Conservation (phyloP, 2,329 filamentous ascomycete species). For the Dothistroma septosporum region DNA sequence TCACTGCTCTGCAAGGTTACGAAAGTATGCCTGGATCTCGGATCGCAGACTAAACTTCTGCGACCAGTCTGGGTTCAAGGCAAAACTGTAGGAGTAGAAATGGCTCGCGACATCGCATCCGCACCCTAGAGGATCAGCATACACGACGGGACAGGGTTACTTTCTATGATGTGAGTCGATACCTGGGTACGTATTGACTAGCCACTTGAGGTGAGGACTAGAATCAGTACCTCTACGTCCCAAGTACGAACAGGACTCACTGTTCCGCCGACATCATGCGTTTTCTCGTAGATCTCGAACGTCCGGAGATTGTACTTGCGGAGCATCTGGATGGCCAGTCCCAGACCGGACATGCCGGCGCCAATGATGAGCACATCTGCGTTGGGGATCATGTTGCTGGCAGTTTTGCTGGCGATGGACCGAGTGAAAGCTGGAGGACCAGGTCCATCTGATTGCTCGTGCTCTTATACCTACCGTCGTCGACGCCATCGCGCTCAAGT, state of each 20-base stretch:
- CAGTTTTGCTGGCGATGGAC: neutral
- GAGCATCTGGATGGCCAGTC: slow-evolving; percentile 45
- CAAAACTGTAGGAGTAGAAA: slow-evolving; percentile 34
- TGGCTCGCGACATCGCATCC: slow-evolving; percentile 37
- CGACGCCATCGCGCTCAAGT: neutral
- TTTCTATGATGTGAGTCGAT: neutral
- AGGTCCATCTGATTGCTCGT: neutral
- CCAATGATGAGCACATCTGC: slow-evolving; percentile 49
- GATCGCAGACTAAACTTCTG: slow-evolving; percentile 27
- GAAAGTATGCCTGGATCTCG: slow-evolving; percentile 32
- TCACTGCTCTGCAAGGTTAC: slow-evolving; percentile 20
- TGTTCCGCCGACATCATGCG: slow-evolving; percentile 37
- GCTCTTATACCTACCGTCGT: neutral
- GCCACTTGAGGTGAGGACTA: neutral
- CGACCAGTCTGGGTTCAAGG: slow-evolving; percentile 32
- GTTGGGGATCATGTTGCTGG: slow-evolving; percentile 37
- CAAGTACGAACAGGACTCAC: too few relatives aligned
- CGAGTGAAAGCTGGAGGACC: neutral
- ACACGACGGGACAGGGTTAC: neutral
- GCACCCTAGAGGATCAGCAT: slow-evolving; percentile 34
- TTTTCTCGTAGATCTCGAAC: slow-evolving; percentile 46
- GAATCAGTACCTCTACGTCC: too few relatives aligned
- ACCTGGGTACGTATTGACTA: neutral
- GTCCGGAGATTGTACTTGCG: slow-evolving; percentile 37
- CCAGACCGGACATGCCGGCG: slow-evolving; percentile 47